phyloP scores from a whole-genome alignment of 306 rosid genomes.

The cucumber (Cucumis sativus) region DNA sequence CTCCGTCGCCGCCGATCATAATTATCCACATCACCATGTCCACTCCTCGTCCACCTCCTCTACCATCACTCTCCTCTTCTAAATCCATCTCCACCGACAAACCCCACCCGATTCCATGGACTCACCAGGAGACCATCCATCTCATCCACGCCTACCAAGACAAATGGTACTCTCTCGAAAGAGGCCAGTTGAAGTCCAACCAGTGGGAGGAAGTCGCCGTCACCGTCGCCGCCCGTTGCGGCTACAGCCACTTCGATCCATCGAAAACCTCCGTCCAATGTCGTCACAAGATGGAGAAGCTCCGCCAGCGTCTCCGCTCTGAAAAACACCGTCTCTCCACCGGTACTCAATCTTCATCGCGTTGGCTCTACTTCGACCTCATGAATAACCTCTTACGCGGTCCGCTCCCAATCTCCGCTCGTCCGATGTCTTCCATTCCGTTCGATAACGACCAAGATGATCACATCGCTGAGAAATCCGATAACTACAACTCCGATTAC shows the following conservation, averaged over 20 bases:
- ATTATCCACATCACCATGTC: neutral
- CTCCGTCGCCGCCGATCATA: neutral
- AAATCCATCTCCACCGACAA: conserved; percentile 11
- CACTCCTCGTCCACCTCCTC: neutral
- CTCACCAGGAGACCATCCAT: conserved; percentile 61
- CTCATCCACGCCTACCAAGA: conserved; percentile 81
- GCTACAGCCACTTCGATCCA: conserved; percentile 42
- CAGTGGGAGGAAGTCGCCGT: conserved; percentile 94
- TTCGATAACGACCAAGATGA: neutral
- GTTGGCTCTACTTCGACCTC: conserved; percentile 62
- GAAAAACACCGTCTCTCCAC: conserved; percentile 24
- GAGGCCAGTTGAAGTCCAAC: conserved; percentile 62
- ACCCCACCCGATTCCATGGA: conserved; percentile 69
- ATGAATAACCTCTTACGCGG: conserved; percentile 71
- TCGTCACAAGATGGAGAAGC: conserved; percentile 94
- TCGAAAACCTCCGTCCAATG: conserved; percentile 63
- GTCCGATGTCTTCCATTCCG: conserved; percentile 16
- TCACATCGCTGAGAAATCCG: neutral
- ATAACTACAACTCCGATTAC: neutral
- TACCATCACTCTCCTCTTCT: neutral
- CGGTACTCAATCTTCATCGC: conserved; percentile 1
- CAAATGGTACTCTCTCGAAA: conserved; percentile 69
- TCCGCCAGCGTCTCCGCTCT: conserved; percentile 77
- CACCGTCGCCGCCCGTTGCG: conserved; percentile 72
- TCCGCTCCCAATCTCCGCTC: conserved; percentile 64